phyloP scores from a whole-genome alignment of 164 flowering plant species.

The Sedum album region DNA sequence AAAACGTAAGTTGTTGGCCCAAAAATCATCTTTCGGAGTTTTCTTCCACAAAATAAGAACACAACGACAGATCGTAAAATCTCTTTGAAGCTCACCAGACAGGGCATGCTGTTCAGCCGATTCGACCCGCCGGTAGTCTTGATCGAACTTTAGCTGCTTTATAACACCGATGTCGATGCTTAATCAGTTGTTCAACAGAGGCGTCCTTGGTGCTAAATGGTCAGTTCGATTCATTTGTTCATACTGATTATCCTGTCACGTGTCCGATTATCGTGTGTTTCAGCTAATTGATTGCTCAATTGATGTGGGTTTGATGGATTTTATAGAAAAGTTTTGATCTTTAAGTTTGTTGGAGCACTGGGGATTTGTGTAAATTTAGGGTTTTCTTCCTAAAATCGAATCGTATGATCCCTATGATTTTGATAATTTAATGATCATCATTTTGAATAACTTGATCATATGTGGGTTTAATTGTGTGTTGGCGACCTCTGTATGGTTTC shows the following conservation, averaged over 20 bases:
- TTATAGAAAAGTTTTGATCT: neutral
- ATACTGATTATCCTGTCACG: neutral
- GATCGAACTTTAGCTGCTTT: neutral
- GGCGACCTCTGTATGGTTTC: neutral
- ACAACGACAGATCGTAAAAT: neutral
- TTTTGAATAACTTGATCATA: neutral
- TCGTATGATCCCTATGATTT: too few species aligned
- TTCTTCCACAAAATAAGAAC: too few species aligned
- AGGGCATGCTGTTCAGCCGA: neutral
- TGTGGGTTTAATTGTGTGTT: too few species aligned
- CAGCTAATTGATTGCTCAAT: neutral
- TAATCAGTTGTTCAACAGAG: constrained; percentile 88
- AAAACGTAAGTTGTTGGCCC: too few species aligned
- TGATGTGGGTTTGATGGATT: too few species aligned
- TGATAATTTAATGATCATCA: too few species aligned
- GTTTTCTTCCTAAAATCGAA: too few species aligned
- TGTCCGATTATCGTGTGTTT: neutral
- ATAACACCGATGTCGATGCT: constrained; percentile 54
- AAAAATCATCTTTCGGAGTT: too few species aligned
- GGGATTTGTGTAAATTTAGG: neutral
- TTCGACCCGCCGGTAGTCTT: neutral
- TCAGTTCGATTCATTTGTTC: constrained; percentile 11
- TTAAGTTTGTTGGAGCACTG: neutral
- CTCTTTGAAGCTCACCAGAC: neutral
- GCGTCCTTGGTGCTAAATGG: constrained; percentile 87